Evolutionary conservation across 148 eudicot species (phyloP).

Genomic region (Silene conica): DNA sequence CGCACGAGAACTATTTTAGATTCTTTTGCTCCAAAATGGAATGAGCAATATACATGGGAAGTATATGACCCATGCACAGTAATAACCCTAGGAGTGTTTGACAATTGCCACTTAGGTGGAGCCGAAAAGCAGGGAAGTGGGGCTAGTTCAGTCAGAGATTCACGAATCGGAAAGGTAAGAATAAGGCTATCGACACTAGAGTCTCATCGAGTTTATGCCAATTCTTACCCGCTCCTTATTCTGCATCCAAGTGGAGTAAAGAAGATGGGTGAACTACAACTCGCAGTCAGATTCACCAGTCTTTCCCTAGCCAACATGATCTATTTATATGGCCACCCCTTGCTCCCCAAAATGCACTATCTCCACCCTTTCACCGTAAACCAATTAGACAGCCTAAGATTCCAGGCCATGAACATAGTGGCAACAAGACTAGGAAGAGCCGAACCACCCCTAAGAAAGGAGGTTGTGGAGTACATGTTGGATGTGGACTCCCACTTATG

Average conservation of each 20-base stretch:
- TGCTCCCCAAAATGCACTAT: constrained; percentile 71
- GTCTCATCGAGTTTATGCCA: constrained; percentile 58
- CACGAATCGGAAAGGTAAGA: constrained; percentile 67
- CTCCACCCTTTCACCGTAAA: constrained; percentile 55
- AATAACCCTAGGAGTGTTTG: constrained; percentile 65
- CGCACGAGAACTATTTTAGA: constrained; percentile 62
- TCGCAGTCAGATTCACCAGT: constrained; percentile 67
- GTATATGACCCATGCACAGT: constrained; percentile 75
- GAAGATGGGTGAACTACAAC: constrained; percentile 66
- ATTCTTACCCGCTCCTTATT: constrained; percentile 65
- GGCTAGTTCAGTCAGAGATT: constrained; percentile 38
- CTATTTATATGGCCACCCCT: constrained; percentile 55
- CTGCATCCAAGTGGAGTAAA: constrained; percentile 60
- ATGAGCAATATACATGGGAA: constrained; percentile 84
- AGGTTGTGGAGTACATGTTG: constrained; percentile 64
- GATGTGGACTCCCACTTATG: constrained; percentile 65
- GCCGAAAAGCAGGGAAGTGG: constrained; percentile 30
- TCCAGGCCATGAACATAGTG: constrained; percentile 58
- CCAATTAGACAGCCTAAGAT: constrained; percentile 53
- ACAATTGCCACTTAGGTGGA: constrained; percentile 62
- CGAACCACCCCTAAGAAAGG: constrained; percentile 59
- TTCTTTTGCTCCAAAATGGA: constrained; percentile 64
- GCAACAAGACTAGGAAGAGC: constrained; percentile 50
- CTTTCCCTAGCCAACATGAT: constrained; percentile 58
- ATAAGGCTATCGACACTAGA: constrained; percentile 63